phyloP scores from a whole-genome alignment of 257 asterid genomes.

The Solanum habrochaites region DNA sequence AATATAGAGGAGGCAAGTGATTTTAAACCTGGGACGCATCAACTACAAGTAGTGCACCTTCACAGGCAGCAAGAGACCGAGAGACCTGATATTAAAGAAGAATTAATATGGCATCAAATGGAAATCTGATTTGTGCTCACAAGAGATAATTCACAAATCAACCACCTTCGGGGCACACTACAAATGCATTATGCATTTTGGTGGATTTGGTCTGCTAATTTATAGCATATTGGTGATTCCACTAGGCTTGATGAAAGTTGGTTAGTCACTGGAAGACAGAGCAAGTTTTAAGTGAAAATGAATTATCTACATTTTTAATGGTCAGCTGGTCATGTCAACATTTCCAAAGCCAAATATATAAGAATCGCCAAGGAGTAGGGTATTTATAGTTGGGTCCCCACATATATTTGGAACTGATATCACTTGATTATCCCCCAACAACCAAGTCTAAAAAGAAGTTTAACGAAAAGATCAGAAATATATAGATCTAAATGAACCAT shows the following conservation, averaged over 20 bases:
- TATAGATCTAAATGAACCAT: not conserved
- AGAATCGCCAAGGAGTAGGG: not conserved
- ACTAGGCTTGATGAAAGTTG: not conserved
- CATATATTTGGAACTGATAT: not conserved
- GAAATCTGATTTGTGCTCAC: not conserved
- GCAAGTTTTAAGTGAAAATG: not conserved
- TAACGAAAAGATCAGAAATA: not conserved
- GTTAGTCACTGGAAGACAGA: not conserved
- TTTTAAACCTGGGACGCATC: constrained; percentile 91
- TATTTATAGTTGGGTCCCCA: not conserved
- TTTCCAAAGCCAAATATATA: not conserved
- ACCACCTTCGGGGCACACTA: not conserved
- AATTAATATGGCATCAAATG: constrained; percentile 6
- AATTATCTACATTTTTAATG: not conserved
- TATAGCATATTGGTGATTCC: not conserved
- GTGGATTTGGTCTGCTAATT: not conserved
- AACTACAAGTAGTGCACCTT: constrained; percentile 98
- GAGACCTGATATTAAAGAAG: constrained; percentile 57
- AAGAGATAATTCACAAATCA: not conserved
- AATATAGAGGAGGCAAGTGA: not conserved
- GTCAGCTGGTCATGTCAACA: not conserved
- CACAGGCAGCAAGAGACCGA: constrained; percentile 99
- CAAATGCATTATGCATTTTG: not conserved
- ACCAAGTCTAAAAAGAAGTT: not conserved
- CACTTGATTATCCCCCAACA: not conserved